Conservation (phyloP, 2,329 filamentous ascomycete species). For the Daldinia sp. region DNA sequence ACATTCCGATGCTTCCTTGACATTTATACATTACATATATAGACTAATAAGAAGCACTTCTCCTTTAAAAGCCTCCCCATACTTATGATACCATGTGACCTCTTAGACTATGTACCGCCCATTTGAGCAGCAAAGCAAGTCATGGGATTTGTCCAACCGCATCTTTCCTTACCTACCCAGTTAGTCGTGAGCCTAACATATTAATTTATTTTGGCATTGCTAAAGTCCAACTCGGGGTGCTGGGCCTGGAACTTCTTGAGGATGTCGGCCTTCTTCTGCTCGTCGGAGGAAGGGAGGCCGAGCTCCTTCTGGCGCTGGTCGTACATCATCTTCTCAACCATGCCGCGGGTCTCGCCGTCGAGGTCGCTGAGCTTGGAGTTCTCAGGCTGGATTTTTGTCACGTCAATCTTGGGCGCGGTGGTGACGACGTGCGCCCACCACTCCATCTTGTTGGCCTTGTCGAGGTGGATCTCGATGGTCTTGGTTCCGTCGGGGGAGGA, state of each 20-base stretch:
- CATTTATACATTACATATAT: conserved; percentile 6
- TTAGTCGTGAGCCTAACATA: too few relatives aligned
- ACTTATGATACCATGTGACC: not conserved
- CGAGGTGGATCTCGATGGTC: conserved; percentile 83
- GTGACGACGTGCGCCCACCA: conserved; percentile 98
- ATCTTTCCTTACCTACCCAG: too few relatives aligned
- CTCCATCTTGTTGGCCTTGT: conserved; percentile 97
- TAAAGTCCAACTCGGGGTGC: conserved; percentile 79
- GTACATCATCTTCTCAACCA: conserved; percentile 99
- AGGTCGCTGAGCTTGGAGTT: conserved; percentile 91
- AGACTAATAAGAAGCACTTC: conserved; percentile 22
- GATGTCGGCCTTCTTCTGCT: conserved; percentile 94
- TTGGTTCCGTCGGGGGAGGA: conserved; percentile 76
- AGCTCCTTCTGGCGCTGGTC: conserved; percentile 97
- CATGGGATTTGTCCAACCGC: not conserved
- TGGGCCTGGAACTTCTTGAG: conserved; percentile 92
- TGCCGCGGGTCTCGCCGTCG: conserved; percentile 91
- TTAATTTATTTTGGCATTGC: conserved; percentile 75
- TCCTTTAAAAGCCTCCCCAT: not conserved
- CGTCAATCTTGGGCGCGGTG: conserved; percentile 89
- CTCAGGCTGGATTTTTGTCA: conserved; percentile 93
- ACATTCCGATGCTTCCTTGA: conserved; percentile 56
- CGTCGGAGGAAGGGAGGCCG: conserved; percentile 89
- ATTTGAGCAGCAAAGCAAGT: not conserved
- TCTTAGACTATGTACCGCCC: not conserved